Conservation (phyloP, 106 monocot genomes). For the Platanthera zijinensis region DNA sequence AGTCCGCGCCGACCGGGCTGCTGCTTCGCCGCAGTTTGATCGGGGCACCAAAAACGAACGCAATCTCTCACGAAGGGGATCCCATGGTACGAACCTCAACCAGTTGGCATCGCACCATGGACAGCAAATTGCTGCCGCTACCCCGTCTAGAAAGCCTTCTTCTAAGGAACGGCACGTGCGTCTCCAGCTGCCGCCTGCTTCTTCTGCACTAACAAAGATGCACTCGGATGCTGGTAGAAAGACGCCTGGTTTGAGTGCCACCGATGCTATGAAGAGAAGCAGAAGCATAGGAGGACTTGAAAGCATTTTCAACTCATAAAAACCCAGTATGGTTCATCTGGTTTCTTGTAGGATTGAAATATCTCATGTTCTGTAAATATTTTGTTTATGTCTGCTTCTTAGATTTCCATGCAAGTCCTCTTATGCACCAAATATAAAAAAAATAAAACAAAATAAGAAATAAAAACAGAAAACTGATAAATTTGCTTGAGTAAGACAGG, state of each 20-base stretch:
- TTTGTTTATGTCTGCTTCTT: too few species aligned
- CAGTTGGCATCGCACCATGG: constrained; percentile 12
- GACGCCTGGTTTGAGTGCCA: not conserved
- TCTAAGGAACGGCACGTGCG: constrained; percentile 14
- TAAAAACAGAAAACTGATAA: too few species aligned
- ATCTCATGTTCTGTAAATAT: too few species aligned
- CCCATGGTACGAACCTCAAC: constrained; percentile 6
- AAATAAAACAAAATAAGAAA: too few species aligned
- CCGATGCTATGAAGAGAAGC: not conserved
- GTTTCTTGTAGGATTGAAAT: too few species aligned
- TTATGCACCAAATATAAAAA: too few species aligned
- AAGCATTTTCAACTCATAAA: not conserved
- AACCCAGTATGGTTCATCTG: too few species aligned
- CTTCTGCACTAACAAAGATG: constrained; percentile 5
- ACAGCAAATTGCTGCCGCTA: constrained; percentile 9
- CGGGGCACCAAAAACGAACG: constrained; percentile 22
- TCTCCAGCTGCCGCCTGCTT: not conserved
- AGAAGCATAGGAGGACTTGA: not conserved
- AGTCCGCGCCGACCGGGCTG: not conserved
- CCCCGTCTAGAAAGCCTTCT: constrained; percentile 8
- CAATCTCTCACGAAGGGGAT: constrained; percentile 18
- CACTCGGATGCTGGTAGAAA: not conserved
- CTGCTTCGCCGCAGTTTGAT: not conserved
- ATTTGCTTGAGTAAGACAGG: too few species aligned
- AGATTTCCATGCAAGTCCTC: too few species aligned